Conservation (phyloP, 306 rosid species). For the Lathyrus tuberosus region DNA sequence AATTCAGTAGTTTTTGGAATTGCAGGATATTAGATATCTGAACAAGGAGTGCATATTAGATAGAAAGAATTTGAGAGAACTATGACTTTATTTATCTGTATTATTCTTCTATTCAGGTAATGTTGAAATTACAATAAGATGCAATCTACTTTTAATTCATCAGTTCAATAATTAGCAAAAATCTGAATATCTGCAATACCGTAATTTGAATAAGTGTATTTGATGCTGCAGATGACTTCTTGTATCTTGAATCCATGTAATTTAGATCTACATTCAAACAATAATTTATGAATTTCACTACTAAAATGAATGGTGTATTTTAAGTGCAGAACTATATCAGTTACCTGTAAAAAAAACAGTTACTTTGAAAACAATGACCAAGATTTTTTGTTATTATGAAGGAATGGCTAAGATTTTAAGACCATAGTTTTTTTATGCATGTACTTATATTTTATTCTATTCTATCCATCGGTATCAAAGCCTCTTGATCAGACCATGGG, state of each 20-base stretch:
- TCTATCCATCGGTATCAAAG: too few relatives aligned
- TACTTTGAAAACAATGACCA: too few relatives aligned
- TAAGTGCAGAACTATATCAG: not conserved
- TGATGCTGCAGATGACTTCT: not conserved
- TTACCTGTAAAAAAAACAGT: not conserved
- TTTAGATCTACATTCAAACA: not conserved
- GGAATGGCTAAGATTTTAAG: not conserved
- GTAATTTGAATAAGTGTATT: not conserved
- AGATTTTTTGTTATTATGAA: not conserved
- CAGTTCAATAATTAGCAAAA: not conserved
- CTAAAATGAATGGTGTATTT: not conserved
- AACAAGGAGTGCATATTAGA: not conserved
- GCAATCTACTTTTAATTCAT: not conserved
- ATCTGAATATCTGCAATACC: not conserved
- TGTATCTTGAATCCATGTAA: not conserved
- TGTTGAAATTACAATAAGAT: not conserved
- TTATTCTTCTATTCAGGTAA: not conserved
- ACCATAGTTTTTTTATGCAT: not conserved
- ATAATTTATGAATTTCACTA: not conserved
- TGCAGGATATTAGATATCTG: not conserved
- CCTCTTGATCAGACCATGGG: too few relatives aligned
- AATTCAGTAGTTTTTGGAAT: not conserved
- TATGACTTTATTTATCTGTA: not conserved
- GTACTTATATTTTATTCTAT: not conserved
- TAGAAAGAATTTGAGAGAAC: not conserved